These are phyloP conservation scores for Nannizzia gypsea DNA, from an alignment of 2,329 filamentous ascomycete genomes.

Conservation along the genomic window DNA sequence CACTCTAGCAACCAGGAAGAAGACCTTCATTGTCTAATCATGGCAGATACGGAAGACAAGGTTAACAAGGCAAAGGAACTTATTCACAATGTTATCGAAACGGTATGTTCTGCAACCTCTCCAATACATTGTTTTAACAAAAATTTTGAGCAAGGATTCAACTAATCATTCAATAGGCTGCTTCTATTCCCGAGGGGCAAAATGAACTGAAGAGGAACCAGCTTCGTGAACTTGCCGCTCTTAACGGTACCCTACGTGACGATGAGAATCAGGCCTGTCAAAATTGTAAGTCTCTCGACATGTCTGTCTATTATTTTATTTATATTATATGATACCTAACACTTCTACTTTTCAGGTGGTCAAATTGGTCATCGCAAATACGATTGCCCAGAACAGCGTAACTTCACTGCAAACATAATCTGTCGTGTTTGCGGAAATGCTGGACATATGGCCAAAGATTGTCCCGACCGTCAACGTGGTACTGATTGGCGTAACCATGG, in stretches of 20 bases:
- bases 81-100: constrained; percentile 98
- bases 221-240: constrained; percentile 87
- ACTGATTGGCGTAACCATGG: constrained; percentile 81
- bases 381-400: constrained; percentile 93
- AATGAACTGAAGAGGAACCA: constrained; percentile 99
- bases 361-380: constrained; percentile 99
- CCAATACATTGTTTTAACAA: neutral
- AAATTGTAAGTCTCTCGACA: constrained; percentile 52
- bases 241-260: constrained; percentile 97
- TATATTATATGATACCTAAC: constrained; percentile 9
- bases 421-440: constrained; percentile 97
- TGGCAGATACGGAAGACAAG: constrained; percentile 99
- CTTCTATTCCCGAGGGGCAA: constrained; percentile 94
- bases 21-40: constrained; percentile 96
- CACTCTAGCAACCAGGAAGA: constrained; percentile 99
- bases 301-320: neutral
- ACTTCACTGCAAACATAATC: constrained; percentile 98
- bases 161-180: constrained; percentile 52
- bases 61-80: constrained; percentile 98
- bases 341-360: constrained; percentile 45
- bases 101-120: constrained; percentile 49
- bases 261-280: constrained; percentile 99
- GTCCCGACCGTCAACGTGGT: constrained; percentile 84
- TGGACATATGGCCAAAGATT: constrained; percentile 96
- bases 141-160: constrained; percentile 19